A percentile compares a stretch with the other conserved stretches of the same genome.
Conservation (phyloP, 306 rosid species). For the Boehmeria nivea region DNA sequence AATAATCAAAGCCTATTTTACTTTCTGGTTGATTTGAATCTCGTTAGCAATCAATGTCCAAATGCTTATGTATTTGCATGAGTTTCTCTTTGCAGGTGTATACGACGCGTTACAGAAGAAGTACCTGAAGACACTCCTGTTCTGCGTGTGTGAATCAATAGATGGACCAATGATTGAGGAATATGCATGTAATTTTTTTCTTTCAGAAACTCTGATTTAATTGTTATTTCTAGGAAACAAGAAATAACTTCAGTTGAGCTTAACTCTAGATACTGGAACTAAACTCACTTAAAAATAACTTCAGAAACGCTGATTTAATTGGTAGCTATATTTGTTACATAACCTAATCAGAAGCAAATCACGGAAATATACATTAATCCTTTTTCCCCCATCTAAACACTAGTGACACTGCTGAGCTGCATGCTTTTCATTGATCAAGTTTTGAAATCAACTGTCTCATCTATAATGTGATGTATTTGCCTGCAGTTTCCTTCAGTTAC, state of each 20-base stretch:
- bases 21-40: background rate
- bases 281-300: no score
- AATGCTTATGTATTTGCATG: background rate
- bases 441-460: no score
- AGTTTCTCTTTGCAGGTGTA: conserved; percentile 73
- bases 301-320: background rate
- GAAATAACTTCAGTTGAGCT: no score
- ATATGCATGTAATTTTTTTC: conserved; percentile 72
- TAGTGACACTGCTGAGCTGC: no score
- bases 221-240: no score
- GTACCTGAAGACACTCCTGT: conserved; percentile 79
- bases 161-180: conserved; percentile 99
- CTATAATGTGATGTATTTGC: background rate
- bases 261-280: background rate
- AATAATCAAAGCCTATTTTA: conserved; percentile 10
- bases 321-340: no score
- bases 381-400: no score
- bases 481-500: conserved; percentile 82
- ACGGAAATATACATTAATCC: background rate
- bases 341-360: background rate
- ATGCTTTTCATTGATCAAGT: no score
- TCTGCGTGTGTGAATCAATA: conserved; percentile 68
- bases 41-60: background rate
- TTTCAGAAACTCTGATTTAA: background rate
- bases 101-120: conserved; percentile 85